Conservation (phyloP, 1,284 basidiomycete genomes). For the Gastroboletus turbinatus region DNA sequence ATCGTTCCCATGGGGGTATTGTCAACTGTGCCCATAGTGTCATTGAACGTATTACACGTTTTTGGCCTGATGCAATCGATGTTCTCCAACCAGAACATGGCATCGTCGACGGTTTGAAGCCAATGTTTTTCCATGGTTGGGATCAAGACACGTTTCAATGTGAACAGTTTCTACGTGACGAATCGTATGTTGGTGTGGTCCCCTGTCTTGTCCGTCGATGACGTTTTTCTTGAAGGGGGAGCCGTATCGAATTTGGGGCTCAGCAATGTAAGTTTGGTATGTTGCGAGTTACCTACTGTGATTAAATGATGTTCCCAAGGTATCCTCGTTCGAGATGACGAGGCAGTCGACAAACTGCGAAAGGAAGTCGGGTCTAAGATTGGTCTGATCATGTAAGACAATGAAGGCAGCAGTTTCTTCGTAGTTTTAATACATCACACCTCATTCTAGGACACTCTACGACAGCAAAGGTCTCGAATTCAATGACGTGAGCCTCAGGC, state of each 20-base stretch:
- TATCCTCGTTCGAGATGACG: slow-evolving; percentile 28
- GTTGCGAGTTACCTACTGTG: neutral
- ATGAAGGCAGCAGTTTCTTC: neutral
- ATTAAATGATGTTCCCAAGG: slow-evolving; percentile 38
- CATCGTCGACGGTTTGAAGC: slow-evolving; percentile 56
- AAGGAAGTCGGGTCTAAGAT: slow-evolving; percentile 39
- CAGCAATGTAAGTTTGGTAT: slow-evolving; percentile 52
- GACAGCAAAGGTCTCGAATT: slow-evolving; percentile 77
- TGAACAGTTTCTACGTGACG: slow-evolving; percentile 25
- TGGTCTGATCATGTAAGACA: too few relatives aligned
- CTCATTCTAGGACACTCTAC: slow-evolving; percentile 56
- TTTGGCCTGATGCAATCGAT: slow-evolving; percentile 72
- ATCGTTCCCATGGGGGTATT: slow-evolving; percentile 71
- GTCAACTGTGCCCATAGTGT: slow-evolving; percentile 66
- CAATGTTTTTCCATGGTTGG: slow-evolving; percentile 59
- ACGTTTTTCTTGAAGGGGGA: slow-evolving; percentile 37
- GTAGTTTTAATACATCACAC: neutral
- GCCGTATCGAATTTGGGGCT: slow-evolving; percentile 63
- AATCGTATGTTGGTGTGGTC: slow-evolving; percentile 35
- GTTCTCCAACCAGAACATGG: slow-evolving; percentile 56
- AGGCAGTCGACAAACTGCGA: slow-evolving; percentile 49
- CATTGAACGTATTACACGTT: slow-evolving; percentile 57
- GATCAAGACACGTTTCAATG: slow-evolving; percentile 52
- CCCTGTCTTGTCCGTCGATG: neutral
- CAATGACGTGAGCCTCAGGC: slow-evolving; percentile 51